Conservation (phyloP, 1,139 yeast genomes). For the Hansenula sp. region DNA sequence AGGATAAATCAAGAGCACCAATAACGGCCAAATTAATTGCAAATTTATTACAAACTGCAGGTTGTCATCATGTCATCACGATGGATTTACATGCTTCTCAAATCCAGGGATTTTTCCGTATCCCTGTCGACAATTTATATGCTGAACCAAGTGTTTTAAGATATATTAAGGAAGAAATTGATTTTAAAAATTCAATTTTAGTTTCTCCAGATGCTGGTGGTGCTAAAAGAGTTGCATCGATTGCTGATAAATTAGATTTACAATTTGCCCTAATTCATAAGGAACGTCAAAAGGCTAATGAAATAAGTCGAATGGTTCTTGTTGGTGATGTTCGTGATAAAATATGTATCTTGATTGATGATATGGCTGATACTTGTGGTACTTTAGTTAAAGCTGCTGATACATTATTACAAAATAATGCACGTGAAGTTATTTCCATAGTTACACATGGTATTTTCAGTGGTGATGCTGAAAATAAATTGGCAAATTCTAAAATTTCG, state of each 20-base stretch:
- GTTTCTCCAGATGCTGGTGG: conserved; percentile 89
- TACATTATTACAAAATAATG: conserved; percentile 54
- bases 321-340: conserved; percentile 77
- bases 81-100: conserved; percentile 85
- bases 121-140: conserved; percentile 77
- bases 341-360: conserved; percentile 70
- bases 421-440: conserved; percentile 71
- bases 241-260: conserved; percentile 73
- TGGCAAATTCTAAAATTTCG: conserved; percentile 55
- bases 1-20: conserved; percentile 79
- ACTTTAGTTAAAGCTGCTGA: conserved; percentile 72
- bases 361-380: conserved; percentile 86
- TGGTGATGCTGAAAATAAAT: conserved; percentile 62
- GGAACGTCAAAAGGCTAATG: conserved; percentile 77
- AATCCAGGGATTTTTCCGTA: conserved; percentile 78
- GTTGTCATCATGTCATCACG: conserved; percentile 77
- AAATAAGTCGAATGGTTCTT: conserved; percentile 71
- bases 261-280: conserved; percentile 80
- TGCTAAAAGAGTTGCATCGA: conserved; percentile 76
- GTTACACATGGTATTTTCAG: conserved; percentile 81
- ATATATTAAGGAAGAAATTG: conserved; percentile 56
- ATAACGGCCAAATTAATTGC: conserved; percentile 79
- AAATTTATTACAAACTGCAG: conserved; percentile 71
- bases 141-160: conserved; percentile 76
- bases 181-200: conserved; percentile 59